Evolutionary conservation across 208 protist genomes (phyloP).

Genomic region (Phytomonas sp.): DNA sequence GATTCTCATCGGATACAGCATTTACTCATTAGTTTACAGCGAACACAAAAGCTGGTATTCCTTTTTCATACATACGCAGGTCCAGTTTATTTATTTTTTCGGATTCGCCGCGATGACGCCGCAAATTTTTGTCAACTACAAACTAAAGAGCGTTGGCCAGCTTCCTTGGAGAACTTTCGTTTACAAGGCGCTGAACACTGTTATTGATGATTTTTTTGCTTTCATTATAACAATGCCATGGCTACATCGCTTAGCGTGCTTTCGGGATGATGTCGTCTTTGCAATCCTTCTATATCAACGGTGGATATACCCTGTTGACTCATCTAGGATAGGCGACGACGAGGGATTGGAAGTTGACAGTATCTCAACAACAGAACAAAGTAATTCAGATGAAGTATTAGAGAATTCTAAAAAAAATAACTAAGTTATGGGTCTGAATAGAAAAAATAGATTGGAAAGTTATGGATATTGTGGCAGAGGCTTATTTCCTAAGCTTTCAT

Average conservation of each 20-base stretch:
- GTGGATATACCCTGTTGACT: constrained; percentile 98
- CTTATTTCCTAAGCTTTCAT: background rate
- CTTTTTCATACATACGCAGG: constrained; percentile 82
- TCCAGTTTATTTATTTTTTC: constrained; percentile 90
- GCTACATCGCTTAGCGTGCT: constrained; percentile 95
- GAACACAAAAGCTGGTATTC: constrained; percentile 93
- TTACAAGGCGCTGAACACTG: constrained; percentile 97
- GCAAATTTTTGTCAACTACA: constrained; percentile 99
- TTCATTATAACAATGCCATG: constrained; percentile 99
- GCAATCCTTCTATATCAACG: constrained; percentile 96
- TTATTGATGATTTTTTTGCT: constrained; percentile 99
- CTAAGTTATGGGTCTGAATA: background rate
- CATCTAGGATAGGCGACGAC: constrained; percentile 42
- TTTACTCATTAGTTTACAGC: constrained; percentile 94
- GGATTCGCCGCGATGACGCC: constrained; percentile 98
- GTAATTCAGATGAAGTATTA: background rate
- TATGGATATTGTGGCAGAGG: background rate
- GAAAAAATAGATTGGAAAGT: background rate
- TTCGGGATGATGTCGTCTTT: constrained; percentile 98
- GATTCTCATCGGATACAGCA: constrained; percentile 86
- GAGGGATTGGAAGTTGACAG: constrained; percentile 15
- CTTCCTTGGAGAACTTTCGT: constrained; percentile 97
- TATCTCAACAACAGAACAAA: constrained; percentile 10
- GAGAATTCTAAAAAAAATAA: constrained; percentile 14
- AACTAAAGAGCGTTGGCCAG: constrained; percentile 97